A percentile compares a stretch with the other conserved stretches of the same genome.
Evolutionary conservation across 129 eudicot species (phyloP).

Genomic region (Saposhnikovia divaricata): DNA sequence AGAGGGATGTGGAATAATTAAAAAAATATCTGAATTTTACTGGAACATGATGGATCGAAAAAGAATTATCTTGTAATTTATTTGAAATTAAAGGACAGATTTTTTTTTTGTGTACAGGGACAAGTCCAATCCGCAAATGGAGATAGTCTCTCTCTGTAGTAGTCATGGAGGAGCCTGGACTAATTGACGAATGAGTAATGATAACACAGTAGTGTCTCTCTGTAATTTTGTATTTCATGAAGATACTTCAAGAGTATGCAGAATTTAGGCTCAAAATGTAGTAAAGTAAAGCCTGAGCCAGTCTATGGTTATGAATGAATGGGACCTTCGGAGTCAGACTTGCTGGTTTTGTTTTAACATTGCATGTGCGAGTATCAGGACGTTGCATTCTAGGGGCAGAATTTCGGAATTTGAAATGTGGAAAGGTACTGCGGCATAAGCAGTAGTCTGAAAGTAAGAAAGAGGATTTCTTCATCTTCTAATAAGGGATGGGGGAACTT

Average conservation of each 20-base stretch:
- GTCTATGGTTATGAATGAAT: background rate
- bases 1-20: conserved; percentile 56
- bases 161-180: conserved; percentile 22
- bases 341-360: background rate
- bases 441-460: background rate
- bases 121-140: conserved; percentile 21
- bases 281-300: too few species aligned
- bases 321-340: background rate
- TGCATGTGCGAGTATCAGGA: background rate
- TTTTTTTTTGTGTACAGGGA: conserved; percentile 29
- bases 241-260: too few species aligned
- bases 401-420: background rate
- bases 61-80: conserved; percentile 58
- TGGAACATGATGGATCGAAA: conserved; percentile 31
- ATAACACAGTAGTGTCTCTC: background rate
- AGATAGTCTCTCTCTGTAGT: conserved; percentile 27
- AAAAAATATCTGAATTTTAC: conserved; percentile 33
- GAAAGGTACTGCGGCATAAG: background rate
- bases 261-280: too few species aligned
- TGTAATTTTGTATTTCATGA: too few species aligned
- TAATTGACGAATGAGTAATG: conserved; percentile 4
- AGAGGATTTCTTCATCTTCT: background rate
- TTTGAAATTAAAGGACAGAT: conserved; percentile 37
- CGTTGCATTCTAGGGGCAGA: background rate
- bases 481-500: too few species aligned